phyloP scores from a whole-genome alignment of 345 rosid genomes.

The Xanthoceras sorbifolium region DNA sequence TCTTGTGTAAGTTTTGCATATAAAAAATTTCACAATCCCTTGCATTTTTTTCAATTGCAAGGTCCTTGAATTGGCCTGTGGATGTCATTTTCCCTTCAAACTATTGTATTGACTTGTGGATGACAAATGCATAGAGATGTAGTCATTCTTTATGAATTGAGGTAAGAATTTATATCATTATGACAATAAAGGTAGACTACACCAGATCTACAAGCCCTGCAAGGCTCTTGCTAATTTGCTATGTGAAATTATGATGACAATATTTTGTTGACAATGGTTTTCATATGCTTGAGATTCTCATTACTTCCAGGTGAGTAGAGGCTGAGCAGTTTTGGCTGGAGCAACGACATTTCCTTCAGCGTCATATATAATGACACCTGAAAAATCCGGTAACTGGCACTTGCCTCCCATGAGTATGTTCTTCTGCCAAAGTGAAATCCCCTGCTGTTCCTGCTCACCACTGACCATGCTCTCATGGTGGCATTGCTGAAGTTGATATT shows the following conservation, averaged over 20 bases:
- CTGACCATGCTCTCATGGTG: slow-evolving; percentile 30
- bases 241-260: not conserved
- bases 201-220: not conserved
- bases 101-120: not conserved
- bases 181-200: not conserved
- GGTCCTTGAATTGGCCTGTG: not conserved
- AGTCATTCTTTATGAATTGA: not conserved
- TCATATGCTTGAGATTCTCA: not conserved
- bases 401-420: slow-evolving; percentile 93
- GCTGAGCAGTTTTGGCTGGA: slow-evolving; percentile 50
- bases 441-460: slow-evolving; percentile 48
- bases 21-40: not conserved
- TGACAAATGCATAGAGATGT: not conserved
- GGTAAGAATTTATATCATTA: not conserved
- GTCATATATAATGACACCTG: slow-evolving; percentile 81
- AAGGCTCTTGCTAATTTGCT: not conserved
- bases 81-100: not conserved
- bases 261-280: not conserved
- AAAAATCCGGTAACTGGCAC: slow-evolving; percentile 87
- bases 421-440: slow-evolving; percentile 70
- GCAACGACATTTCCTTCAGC: slow-evolving; percentile 60
- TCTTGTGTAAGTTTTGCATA: not conserved
- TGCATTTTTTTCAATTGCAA: not conserved
- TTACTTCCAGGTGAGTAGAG: slow-evolving; percentile 75
- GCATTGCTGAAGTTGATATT: not conserved